Percentiles rank a stretch among this genome's conserved stretches.
These are phyloP conservation scores for Beauveria sp. DNA, from an alignment of 2,329 filamentous ascomycete species.

Conservation along the genomic window DNA sequence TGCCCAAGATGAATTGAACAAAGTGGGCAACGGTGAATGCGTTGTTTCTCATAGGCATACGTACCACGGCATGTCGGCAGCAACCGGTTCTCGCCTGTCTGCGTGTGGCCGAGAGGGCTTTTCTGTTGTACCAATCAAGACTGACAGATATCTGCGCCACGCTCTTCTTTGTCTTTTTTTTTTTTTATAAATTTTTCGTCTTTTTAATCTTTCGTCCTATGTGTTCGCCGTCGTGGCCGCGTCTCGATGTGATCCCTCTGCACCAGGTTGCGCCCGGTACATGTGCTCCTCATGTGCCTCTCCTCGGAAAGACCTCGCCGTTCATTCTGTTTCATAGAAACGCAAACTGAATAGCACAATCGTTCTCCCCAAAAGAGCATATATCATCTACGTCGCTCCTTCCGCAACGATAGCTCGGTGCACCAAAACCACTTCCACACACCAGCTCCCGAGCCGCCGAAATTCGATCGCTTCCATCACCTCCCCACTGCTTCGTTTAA, in stretches of 20 bases:
- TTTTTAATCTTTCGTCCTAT: too few species aligned
- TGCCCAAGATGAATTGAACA: not conserved
- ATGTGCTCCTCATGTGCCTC: not conserved
- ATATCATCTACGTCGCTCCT: not conserved
- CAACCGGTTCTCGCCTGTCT: not conserved
- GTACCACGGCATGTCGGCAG: not conserved
- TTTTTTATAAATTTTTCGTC: not conserved
- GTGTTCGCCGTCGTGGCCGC: not conserved
- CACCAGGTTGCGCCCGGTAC: not conserved
- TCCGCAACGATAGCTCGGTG: not conserved
- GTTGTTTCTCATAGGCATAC: not conserved
- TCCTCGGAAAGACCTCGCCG: too few species aligned
- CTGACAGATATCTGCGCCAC: not conserved
- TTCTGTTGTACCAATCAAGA: not conserved
- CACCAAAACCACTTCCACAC: not conserved
- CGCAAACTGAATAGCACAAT: too few species aligned
- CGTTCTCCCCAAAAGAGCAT: too few species aligned
- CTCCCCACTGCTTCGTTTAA: not conserved
- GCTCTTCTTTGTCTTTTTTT: not conserved
- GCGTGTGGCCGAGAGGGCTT: not conserved
- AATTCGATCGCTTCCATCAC: not conserved
- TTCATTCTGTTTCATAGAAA: too few species aligned
- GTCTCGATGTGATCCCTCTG: not conserved
- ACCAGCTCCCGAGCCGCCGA: not conserved
- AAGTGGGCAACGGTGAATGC: too few species aligned